phyloP scores from a whole-genome alignment of 768 basidiomycete genomes.

The Hypholoma fasciculare region DNA sequence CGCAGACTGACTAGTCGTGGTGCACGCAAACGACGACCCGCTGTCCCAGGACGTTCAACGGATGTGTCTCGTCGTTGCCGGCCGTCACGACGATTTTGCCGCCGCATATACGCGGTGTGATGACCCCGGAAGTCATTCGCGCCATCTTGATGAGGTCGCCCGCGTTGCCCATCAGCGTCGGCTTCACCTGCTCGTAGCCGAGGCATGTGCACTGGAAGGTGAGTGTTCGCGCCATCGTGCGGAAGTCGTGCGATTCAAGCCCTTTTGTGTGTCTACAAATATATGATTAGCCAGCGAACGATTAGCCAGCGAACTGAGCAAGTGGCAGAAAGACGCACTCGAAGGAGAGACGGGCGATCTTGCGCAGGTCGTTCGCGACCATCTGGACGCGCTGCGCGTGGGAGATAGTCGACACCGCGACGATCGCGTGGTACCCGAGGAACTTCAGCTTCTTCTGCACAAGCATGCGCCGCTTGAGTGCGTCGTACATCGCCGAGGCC shows the following conservation, averaged over 20 bases:
- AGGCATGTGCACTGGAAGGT: slow-evolving; percentile 13
- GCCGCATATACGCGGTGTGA: slow-evolving; percentile 14
- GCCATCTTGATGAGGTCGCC: slow-evolving; percentile 10
- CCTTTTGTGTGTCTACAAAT: slow-evolving; percentile 1
- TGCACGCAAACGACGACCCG: slow-evolving; percentile 21
- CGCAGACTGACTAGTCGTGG: slow-evolving; percentile 7
- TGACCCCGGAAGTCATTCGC: neutral
- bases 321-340: slow-evolving; percentile 19
- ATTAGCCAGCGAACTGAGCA: neutral
- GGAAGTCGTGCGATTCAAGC: slow-evolving; percentile 1
- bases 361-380: slow-evolving; percentile 28
- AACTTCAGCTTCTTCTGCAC: slow-evolving; percentile 7
- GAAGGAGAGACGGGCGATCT: slow-evolving; percentile 27
- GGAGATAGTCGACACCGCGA: slow-evolving; percentile 21
- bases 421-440: slow-evolving; percentile 29
- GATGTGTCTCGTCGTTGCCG: slow-evolving; percentile 25
- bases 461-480: slow-evolving; percentile 10
- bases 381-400: slow-evolving; percentile 21
- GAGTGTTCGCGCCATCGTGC: slow-evolving; percentile 2
- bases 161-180: slow-evolving; percentile 6
- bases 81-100: slow-evolving; percentile 23
- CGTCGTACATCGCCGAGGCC: slow-evolving; percentile 27
- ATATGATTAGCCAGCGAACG: too few species aligned
- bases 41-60: slow-evolving; percentile 26
- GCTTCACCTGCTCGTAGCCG: neutral